Evolutionary conservation across 192 early-diverging fungal species (phyloP).

Genomic region (Coemansia sp.): DNA sequence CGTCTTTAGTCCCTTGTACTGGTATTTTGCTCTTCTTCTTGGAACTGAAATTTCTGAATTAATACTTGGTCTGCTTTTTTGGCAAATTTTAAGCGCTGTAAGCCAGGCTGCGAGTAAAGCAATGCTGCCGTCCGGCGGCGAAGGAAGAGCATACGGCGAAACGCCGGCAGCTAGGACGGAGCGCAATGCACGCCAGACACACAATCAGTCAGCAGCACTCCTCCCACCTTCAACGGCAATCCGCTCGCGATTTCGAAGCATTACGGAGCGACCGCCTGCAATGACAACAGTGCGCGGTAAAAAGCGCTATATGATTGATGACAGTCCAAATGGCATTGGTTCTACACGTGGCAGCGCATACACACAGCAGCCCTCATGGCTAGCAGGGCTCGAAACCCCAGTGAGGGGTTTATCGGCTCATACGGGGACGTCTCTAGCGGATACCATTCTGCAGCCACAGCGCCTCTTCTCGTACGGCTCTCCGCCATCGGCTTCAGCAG

Average conservation of each 20-base stretch:
- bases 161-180: conserved; percentile 10
- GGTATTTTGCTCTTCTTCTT: background rate
- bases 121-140: conserved; percentile 20
- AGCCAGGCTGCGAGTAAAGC: background rate
- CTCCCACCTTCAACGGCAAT: conserved; percentile 43
- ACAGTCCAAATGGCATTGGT: conserved; percentile 15
- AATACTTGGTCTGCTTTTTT: background rate
- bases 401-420: conserved; percentile 6
- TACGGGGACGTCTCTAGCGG: conserved; percentile 7
- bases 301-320: conserved; percentile 32
- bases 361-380: conserved; percentile 13
- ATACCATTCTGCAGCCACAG: conserved; percentile 19
- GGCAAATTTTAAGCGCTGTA: background rate
- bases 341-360: background rate
- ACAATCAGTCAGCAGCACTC: conserved; percentile 4
- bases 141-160: conserved; percentile 8
- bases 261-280: conserved; percentile 14
- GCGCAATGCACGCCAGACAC: conserved; percentile 3
- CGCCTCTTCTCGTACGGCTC: conserved; percentile 21
- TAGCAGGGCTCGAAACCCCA: conserved; percentile 22
- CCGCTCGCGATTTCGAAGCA: conserved; percentile 34
- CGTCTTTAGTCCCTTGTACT: background rate
- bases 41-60: background rate
- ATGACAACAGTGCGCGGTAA: conserved; percentile 18
- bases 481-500: conserved; percentile 1